These are phyloP conservation scores for Kandelia obovata DNA, from an alignment of 345 rosid species.

Conservation along the genomic window DNA sequence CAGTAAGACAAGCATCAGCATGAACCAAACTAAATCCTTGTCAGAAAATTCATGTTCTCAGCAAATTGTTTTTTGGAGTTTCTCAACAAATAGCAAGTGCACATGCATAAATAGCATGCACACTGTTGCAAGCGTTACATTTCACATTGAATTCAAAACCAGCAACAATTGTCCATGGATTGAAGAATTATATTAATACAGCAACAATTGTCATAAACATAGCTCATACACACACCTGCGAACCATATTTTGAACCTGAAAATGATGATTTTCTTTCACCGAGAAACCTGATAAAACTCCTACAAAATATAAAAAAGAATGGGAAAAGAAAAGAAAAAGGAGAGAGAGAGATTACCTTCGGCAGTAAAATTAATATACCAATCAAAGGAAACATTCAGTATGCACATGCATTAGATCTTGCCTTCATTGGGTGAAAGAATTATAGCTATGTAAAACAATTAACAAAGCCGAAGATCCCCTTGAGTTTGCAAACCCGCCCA, in stretches of 20 bases:
- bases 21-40: too few species aligned
- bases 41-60: too few species aligned
- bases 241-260: slow-evolving; percentile 69
- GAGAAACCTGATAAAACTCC: slow-evolving; percentile 82
- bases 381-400: neutral
- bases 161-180: too few species aligned
- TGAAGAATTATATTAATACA: too few species aligned
- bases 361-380: too few species aligned
- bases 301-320: slow-evolving; percentile 24
- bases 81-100: too few species aligned
- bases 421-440: too few species aligned
- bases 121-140: neutral
- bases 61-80: too few species aligned
- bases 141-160: neutral
- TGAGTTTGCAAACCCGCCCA: neutral
- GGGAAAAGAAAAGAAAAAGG: slow-evolving; percentile 14
- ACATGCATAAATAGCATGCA: too few species aligned
- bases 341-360: neutral
- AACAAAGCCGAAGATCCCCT: neutral
- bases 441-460: neutral
- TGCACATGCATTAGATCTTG: neutral
- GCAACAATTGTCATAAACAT: neutral
- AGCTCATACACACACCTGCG: slow-evolving; percentile 52
- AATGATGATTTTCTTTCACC: slow-evolving; percentile 73
- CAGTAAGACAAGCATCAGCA: too few species aligned